Base-by-base conservation (phyloP, 768 basidiomycete species). In the Sporobolomyces roseus region DNA sequence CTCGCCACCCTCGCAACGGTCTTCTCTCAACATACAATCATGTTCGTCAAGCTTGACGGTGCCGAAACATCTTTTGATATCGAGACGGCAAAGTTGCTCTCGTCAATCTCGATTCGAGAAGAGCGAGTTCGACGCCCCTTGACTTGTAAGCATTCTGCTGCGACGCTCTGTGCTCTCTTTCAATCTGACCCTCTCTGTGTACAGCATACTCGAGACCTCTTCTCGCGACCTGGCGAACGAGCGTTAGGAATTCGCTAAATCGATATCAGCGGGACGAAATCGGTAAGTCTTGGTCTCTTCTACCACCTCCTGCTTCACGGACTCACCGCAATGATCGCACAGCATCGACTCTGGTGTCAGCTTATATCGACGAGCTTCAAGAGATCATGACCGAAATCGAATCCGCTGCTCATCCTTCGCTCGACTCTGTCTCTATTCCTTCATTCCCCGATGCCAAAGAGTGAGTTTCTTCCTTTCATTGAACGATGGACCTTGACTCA, bases 141-240 rank as follows among this genome's bases (percentile, higher is more conserved):
- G 1, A n/a, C n/a, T 25, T 1, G 69, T 65, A 17, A 27, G 69
- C 53, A 3, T 2, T 14, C 0, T 25, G n/a, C 16, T 16, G 35
- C 4, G 25, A 12, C n/a, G 3, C n/a, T 36, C 32, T 1, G n/a
- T 3, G 9, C 30, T 10, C 32, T 21, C 6, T 21, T 14, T 1
- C n/a, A 14, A 16, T 6, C 45, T 45, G 53, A 63, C 36, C 35
- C 19, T 32, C 16, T 3, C 12, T 12, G 16, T 33, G 13, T 21
- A 1, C 35, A 63, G 62, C 8, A 5, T 63, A 35, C 36, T 41
- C 63, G 17, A 41, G 38, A 8, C 51, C 63, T 3, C 59, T 70
- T 2, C n/a, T 65, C 1, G 2, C 19, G 1, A 30, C 41, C 14
- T 64, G 63, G 68, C 23, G 50, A 8, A 13, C 23, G 16, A 65